Conservation (phyloP, 2,329 filamentous ascomycete genomes). For the Colletotrichum sp. region DNA sequence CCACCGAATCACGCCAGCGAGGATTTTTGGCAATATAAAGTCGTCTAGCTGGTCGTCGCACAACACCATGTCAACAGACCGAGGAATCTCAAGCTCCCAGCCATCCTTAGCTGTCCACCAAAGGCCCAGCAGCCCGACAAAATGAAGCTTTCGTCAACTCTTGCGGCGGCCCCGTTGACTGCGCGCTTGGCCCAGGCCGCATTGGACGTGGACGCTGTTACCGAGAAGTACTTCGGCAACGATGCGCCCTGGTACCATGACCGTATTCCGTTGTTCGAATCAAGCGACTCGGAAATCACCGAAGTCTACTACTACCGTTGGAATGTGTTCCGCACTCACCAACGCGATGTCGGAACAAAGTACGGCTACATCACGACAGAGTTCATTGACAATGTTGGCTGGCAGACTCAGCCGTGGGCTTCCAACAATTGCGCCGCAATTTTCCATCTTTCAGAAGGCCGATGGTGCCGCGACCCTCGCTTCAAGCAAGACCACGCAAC, state of each 20-base stretch:
- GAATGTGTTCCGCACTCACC: conserved; percentile 44
- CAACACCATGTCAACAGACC: not conserved
- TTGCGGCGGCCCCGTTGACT: not conserved
- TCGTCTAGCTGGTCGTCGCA: not conserved
- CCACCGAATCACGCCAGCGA: not conserved
- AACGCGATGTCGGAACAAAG: conserved; percentile 41
- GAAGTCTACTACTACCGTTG: conserved; percentile 52
- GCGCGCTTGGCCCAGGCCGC: not conserved
- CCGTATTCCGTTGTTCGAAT: conserved; percentile 3
- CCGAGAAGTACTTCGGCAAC: conserved; percentile 6
- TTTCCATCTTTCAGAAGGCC: conserved; percentile 41
- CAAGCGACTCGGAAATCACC: conserved; percentile 32
- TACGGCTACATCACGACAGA: conserved; percentile 48
- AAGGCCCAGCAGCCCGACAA: not conserved
- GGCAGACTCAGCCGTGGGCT: conserved; percentile 5
- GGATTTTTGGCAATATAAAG: not conserved
- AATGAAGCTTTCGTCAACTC: not conserved
- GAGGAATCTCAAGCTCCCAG: not conserved
- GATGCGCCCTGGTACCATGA: conserved; percentile 5
- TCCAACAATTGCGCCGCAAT: conserved; percentile 33
- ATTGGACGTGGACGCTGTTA: not conserved
- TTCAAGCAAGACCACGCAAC: conserved; percentile 39
- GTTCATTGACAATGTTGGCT: conserved; percentile 44
- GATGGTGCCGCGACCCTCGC: conserved; percentile 43
- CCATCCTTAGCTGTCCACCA: not conserved